A percentile compares a stretch with the other conserved stretches of the same genome.
Conservation (phyloP, 495 filamentous ascomycete genomes). For the Parathielavia appendiculata region DNA sequence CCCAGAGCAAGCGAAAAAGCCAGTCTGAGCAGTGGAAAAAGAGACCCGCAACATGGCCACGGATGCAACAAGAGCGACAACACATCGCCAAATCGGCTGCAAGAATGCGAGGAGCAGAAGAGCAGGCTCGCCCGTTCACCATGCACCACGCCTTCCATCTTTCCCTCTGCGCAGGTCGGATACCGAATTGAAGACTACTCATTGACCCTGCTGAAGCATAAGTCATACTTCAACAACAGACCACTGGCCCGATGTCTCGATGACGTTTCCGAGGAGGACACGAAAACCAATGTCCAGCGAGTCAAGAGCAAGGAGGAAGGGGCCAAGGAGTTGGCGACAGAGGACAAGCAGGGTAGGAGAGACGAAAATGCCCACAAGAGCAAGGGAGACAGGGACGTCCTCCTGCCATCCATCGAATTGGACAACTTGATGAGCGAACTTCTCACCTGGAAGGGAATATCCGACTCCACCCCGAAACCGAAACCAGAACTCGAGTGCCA, state of each 20-base stretch:
- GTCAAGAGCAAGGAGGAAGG: conserved; percentile 1
- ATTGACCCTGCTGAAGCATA: conserved; percentile 29
- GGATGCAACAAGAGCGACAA: background rate
- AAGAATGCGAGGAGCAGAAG: background rate
- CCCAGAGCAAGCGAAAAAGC: background rate
- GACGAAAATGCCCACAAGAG: background rate
- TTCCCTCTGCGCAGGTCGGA: background rate
- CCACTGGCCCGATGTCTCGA: conserved; percentile 29
- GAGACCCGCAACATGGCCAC: background rate
- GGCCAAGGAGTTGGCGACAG: background rate
- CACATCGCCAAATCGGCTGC: background rate
- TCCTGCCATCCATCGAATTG: background rate
- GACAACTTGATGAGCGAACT: conserved; percentile 6
- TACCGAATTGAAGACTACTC: conserved; percentile 24
- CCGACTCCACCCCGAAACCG: background rate
- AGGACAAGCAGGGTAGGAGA: background rate
- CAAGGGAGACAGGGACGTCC: background rate
- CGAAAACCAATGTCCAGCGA: background rate
- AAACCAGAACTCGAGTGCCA: background rate
- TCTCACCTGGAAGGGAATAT: background rate
- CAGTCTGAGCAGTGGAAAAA: background rate
- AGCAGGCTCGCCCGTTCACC: background rate
- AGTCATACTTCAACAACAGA: conserved; percentile 24
- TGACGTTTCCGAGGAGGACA: conserved; percentile 1
- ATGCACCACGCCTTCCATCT: conserved; percentile 1